Evolutionary conservation across 306 rosid genomes (phyloP).

Genomic region (Sindora glabra): DNA sequence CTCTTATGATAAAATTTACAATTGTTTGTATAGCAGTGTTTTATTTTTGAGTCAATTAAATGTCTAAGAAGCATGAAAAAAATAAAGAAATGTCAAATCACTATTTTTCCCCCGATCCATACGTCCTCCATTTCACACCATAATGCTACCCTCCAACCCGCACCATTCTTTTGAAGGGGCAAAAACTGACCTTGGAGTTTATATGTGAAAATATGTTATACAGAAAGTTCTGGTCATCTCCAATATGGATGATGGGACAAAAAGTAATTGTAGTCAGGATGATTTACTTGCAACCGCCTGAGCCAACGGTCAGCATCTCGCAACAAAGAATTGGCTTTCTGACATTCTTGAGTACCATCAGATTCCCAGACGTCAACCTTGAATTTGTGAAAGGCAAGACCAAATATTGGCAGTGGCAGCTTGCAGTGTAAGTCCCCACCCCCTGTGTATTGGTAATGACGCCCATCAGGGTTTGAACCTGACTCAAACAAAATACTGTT

Average conservation of each 20-base stretch:
- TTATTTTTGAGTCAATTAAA: too few relatives aligned
- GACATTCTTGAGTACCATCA: slow-evolving; percentile 50
- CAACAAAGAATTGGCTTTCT: slow-evolving; percentile 49
- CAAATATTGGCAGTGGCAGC: slow-evolving; percentile 61
- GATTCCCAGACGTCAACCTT: slow-evolving; percentile 66
- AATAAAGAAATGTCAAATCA: too few relatives aligned
- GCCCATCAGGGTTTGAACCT: slow-evolving; percentile 55
- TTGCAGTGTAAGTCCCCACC: slow-evolving; percentile 32
- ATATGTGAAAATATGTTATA: too few relatives aligned
- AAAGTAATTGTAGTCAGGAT: slow-evolving; percentile 77
- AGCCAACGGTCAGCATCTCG: slow-evolving; percentile 76
- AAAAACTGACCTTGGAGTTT: too few relatives aligned
- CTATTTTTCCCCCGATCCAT: too few relatives aligned
- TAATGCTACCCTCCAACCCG: too few relatives aligned
- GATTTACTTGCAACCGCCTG: slow-evolving; percentile 48
- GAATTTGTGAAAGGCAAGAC: slow-evolving; percentile 74
- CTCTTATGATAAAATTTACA: too few relatives aligned
- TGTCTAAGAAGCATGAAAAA: too few relatives aligned
- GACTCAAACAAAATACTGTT: slow-evolving; percentile 26
- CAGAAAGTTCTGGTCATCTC: slow-evolving; percentile 52
- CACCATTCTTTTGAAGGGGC: too few relatives aligned
- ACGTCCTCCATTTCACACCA: too few relatives aligned
- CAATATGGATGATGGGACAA: slow-evolving; percentile 32
- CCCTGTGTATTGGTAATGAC: slow-evolving; percentile 35
- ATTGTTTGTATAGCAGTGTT: too few relatives aligned